Base-by-base conservation (phyloP, 257 asterid species). In the Ophiorrhiza pumila region DNA sequence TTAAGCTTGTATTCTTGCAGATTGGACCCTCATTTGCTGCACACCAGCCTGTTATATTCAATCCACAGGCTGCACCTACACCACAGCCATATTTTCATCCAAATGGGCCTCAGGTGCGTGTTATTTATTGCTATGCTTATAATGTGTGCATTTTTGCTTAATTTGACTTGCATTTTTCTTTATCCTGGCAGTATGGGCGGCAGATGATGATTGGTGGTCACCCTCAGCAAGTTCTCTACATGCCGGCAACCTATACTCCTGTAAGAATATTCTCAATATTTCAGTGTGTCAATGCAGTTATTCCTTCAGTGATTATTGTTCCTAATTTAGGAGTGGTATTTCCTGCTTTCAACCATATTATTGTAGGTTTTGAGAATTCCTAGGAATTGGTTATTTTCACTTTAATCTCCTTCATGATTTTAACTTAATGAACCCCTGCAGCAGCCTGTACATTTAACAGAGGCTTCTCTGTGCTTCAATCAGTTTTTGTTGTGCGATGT, bases 171-270 rank as follows among this genome's bases (percentile, higher is more conserved):
- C 42, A 31, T 32, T 3, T 15, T 74, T 23, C 55, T 31, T 74
- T 72, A 39, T 45, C 18, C 12, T 68, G 80, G 79, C 91, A 87
- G 93, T 91, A 87, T 78, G 96, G 91, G 46, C 99, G 91, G 82
- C 98, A 90, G 76, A 89, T 95, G 97, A 85, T 92, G 68, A 79
- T 91, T 58, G 92, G 99, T 58, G 92, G 99, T 74, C 99, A 95
- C 74, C 96, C 87, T 76, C 91, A 90, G 80, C 96, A 95, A 47
- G 80, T 92, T 61, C 14, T 92, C 72, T 95, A 92, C 85, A 86
- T 89, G 98, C 97, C 96, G 9, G 27, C 74, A 65, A 56, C 89
- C 42, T 94, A 85, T 78, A 88, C 92, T 64, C 77, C 88, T 9
- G 99, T 95, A 89, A 87, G 96, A 83, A 76, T 46, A n/a, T 81